phyloP scores from a whole-genome alignment of 441 rosid genomes.

The Euphorbia celastroides region DNA sequence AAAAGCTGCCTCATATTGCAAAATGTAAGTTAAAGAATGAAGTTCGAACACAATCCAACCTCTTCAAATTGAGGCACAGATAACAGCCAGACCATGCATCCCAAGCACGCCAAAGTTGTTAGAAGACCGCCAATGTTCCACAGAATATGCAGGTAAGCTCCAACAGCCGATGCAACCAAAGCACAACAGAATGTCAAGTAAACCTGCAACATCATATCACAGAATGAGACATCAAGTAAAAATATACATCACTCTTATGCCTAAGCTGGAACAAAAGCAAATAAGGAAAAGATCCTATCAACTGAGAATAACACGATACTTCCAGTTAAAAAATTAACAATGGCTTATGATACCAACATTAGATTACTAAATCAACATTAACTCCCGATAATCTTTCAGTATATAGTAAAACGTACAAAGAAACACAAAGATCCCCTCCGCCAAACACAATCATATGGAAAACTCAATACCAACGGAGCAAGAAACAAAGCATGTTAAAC shows the following conservation, averaged over 20 bases:
- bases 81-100: constrained; percentile 51
- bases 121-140: constrained; percentile 79
- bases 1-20: neutral
- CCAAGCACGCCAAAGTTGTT: constrained; percentile 52
- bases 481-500: too few relatives aligned
- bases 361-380: neutral
- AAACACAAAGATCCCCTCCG: too few relatives aligned
- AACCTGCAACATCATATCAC: constrained; percentile 38
- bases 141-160: constrained; percentile 62
- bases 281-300: neutral
- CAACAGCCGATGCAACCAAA: constrained; percentile 59
- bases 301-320: neutral
- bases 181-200: constrained; percentile 72
- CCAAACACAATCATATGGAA: too few relatives aligned
- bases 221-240: neutral
- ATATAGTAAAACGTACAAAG: too few relatives aligned
- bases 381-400: too few relatives aligned
- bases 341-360: neutral
- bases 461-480: too few relatives aligned
- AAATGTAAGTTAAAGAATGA: neutral
- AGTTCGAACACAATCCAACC: constrained; percentile 34
- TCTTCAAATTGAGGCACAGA: constrained; percentile 43
- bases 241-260: neutral
- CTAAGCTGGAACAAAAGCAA: neutral
- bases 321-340: neutral